Evolutionary conservation across 495 filamentous ascomycete genomes (phyloP).

Genomic region (Trichoderma orchidacearum): DNA sequence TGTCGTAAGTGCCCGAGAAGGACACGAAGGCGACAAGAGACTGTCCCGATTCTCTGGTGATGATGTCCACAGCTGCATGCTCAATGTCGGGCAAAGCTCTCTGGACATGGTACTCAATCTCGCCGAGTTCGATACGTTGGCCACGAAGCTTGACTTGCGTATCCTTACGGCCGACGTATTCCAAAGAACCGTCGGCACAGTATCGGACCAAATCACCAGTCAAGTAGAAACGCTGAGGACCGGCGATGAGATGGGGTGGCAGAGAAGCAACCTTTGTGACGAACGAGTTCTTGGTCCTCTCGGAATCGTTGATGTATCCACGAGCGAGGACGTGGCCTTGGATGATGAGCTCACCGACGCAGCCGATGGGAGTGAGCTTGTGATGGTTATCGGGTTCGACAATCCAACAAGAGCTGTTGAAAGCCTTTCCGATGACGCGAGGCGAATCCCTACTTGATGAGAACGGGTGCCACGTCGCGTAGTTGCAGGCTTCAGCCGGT

Average conservation of each 20-base stretch:
- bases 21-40: slow-evolving; percentile 16
- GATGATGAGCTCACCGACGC: slow-evolving; percentile 31
- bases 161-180: too few species aligned
- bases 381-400: slow-evolving; percentile 32
- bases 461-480: too few species aligned
- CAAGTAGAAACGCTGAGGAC: slow-evolving; percentile 12
- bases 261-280: slow-evolving; percentile 28
- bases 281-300: slow-evolving; percentile 14
- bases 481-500: slow-evolving; percentile 27
- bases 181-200: slow-evolving; percentile 10
- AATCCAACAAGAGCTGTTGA: slow-evolving; percentile 31
- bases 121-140: slow-evolving; percentile 14
- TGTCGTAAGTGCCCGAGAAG: not conserved
- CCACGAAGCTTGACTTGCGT: slow-evolving; percentile 16
- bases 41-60: slow-evolving; percentile 8
- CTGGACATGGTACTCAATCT: slow-evolving; percentile 8
- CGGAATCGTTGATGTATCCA: slow-evolving; percentile 21
- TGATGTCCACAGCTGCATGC: slow-evolving; percentile 5
- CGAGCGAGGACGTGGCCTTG: slow-evolving; percentile 21
- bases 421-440: slow-evolving; percentile 29
- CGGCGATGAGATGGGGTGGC: not conserved
- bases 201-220: slow-evolving; percentile 37
- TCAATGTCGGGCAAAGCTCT: not conserved
- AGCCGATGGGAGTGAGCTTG: slow-evolving; percentile 28
- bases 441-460: too few species aligned